Base-by-base conservation (phyloP, 2,329 filamentous ascomycete genomes). In the Aureobasidium leucospermi region DNA sequence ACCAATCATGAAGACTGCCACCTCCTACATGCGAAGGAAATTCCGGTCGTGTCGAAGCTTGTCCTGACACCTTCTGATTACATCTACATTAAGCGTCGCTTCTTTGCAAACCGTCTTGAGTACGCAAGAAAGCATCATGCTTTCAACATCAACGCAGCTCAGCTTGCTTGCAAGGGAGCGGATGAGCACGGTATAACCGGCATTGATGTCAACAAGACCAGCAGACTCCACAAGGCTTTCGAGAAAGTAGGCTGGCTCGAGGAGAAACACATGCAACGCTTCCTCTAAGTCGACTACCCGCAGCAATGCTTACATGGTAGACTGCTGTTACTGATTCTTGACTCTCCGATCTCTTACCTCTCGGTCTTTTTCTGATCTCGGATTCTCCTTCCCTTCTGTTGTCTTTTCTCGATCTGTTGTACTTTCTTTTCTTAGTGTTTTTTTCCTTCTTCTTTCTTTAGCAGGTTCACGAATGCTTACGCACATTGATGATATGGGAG, bases 131-230 rank as follows among this genome's bases (percentile, higher is more conserved):
- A 84, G 38, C 82, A 82, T 70, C 94, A 95, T 74, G 88, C 92
- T 68, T 96, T 96, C 73, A 86, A 90, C 71, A 96, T 96, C 81
- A 97, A 93, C 1, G 90, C 96, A 70, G 90, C 91, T 5, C 93
- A 97, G 73, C 89, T 96, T 72, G 90, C 90, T n/a, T 96, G 90
- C 81, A 95, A 95, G 78, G 58, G 58, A 51, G 36, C 29, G 29
- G 58, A 59, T 9, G 47, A 29, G 19, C 31, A 52, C 38, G 39
- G 41, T 23, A 53, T 59, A 8, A 51, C 41, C 8, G 58, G 58
- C 47, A 96, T 96, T 64, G 93, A 97, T 68, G 93, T 97, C 71
- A 96, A 96, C 79, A 97, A 96, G 78, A 90, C 92, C 3, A 95
- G 90, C 65, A 93, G 93, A 73, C 79, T 97, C 48, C 96, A 90